Percentiles rank a stretch among this genome's conserved stretches.
Evolutionary conservation across 257 asterid species (phyloP).

Genomic region (Coffea eugenioides): DNA sequence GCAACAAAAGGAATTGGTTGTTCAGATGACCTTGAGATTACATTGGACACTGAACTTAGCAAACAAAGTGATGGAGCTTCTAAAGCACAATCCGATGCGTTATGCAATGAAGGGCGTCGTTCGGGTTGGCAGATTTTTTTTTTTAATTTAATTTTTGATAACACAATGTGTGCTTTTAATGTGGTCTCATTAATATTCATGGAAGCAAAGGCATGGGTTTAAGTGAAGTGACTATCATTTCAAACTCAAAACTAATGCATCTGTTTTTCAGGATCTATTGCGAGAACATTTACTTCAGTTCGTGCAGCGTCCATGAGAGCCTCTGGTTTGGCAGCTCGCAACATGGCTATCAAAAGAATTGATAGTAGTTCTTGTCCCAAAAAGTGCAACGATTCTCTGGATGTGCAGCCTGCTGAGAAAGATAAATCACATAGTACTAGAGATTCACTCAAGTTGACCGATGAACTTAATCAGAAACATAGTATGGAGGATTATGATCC

Average conservation of each 20-base stretch:
- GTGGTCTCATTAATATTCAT: not conserved
- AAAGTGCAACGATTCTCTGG: conserved; percentile 35
- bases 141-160: not conserved
- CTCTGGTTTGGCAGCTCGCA: conserved; percentile 72
- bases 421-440: conserved; percentile 9
- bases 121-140: conserved; percentile 32
- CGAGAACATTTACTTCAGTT: conserved; percentile 54
- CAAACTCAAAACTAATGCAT: conserved; percentile 9
- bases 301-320: conserved; percentile 77
- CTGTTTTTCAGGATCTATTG: conserved; percentile 49
- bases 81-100: conserved; percentile 22
- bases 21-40: conserved; percentile 27
- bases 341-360: conserved; percentile 32
- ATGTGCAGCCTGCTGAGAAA: conserved; percentile 29
- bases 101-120: conserved; percentile 20
- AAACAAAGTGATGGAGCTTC: conserved; percentile 28
- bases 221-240: not conserved
- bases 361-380: conserved; percentile 25
- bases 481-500: conserved; percentile 28
- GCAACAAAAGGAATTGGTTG: conserved; percentile 20
- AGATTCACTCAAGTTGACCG: conserved; percentile 26
- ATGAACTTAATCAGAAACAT: conserved; percentile 24
- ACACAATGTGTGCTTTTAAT: not conserved
- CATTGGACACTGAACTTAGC: conserved; percentile 15
- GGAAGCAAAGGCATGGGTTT: not conserved